A percentile compares a stretch with the other conserved stretches of the same genome.
phyloP scores from a whole-genome alignment of 768 basidiomycete genomes.

The Mycena filopes region DNA sequence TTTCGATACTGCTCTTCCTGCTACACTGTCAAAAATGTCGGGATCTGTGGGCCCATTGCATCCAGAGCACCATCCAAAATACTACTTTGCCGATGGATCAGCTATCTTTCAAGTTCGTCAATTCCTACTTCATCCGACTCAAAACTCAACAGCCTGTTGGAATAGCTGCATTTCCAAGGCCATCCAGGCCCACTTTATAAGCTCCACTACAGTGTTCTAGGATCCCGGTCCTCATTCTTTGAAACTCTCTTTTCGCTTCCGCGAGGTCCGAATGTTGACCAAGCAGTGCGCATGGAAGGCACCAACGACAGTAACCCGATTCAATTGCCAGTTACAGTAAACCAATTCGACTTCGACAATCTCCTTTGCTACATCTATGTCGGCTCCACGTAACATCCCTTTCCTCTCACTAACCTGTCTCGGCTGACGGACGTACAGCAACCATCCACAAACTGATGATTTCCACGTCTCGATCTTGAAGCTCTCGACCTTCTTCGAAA shows the following conservation, averaged over 20 bases:
- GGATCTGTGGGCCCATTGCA: too few species aligned
- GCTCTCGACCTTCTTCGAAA: conserved; percentile 5
- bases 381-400: neutral
- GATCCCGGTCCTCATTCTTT: conserved; percentile 4
- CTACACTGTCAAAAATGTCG: too few species aligned
- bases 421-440: neutral
- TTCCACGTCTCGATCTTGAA: conserved; percentile 16
- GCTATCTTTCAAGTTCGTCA: conserved; percentile 4
- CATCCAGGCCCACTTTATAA: conserved; percentile 4
- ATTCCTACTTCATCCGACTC: neutral
- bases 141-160: neutral
- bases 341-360: neutral
- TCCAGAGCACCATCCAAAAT: neutral
- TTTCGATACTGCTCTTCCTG: too few species aligned
- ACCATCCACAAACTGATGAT: conserved; percentile 1
- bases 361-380: conserved; percentile 10
- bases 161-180: neutral
- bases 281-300: conserved; percentile 5
- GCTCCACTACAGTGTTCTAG: conserved; percentile 7
- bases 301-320: conserved; percentile 14
- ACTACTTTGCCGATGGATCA: conserved; percentile 7
- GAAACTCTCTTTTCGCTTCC: conserved; percentile 14
- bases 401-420: neutral
- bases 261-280: neutral
- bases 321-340: neutral